A percentile compares a stretch with the other conserved stretches of the same genome.
These are phyloP conservation scores for Rhynchospora breviuscula DNA, from an alignment of 176 grass and related monocot species.

Conservation along the genomic window DNA sequence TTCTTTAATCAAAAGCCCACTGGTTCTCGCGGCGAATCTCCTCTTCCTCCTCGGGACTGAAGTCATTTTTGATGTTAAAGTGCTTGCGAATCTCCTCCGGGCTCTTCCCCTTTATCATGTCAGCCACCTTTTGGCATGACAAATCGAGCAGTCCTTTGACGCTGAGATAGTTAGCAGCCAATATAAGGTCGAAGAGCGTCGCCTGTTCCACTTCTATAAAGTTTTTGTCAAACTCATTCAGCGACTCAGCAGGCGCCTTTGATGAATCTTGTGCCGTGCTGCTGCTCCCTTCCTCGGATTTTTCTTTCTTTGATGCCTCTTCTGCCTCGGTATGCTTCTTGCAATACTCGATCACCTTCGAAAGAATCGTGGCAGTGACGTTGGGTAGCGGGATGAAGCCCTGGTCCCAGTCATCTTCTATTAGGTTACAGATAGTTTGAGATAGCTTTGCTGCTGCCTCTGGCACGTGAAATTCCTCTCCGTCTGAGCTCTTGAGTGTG, in stretches of 20 bases:
- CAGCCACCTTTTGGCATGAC: neutral
- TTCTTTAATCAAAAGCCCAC: neutral
- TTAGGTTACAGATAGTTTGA: constrained; percentile 42
- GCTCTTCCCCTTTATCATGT: neutral
- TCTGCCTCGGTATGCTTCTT: constrained; percentile 37
- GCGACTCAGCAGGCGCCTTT: neutral
- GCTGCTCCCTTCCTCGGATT: neutral
- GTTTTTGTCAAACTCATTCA: constrained; percentile 9
- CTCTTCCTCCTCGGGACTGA: neutral
- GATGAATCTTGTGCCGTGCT: neutral
- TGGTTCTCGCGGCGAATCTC: neutral
- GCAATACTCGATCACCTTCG: constrained; percentile 67
- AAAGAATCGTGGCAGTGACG: constrained; percentile 41
- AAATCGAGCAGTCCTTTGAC: neutral
- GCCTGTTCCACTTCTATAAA: constrained; percentile 26
- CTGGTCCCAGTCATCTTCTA: constrained; percentile 54
- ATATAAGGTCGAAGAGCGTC: constrained; percentile 26
- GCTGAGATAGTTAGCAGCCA: neutral
- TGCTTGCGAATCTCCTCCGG: neutral
- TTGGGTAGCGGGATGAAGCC: constrained; percentile 53
- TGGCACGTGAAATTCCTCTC: neutral
- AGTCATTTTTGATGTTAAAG: neutral
- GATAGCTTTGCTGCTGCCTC: neutral
- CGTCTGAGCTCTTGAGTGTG: neutral
- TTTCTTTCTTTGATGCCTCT: neutral